Percentiles rank a stretch among this genome's conserved stretches.
Conservation (phyloP, 352 stramenopile species). For the Thalassiosira hispida region DNA sequence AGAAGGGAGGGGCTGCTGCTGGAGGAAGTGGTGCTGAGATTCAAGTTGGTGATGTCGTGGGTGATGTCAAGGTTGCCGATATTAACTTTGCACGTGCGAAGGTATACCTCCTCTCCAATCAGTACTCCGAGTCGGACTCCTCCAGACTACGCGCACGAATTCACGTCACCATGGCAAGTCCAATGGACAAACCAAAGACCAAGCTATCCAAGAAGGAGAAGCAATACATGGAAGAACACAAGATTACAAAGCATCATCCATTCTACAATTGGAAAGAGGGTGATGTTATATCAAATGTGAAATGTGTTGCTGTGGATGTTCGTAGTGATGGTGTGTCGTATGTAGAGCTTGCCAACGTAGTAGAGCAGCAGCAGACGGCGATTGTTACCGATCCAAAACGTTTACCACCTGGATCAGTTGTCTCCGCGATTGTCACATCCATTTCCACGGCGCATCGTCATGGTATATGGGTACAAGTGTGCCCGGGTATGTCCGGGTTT, state of each 20-base stretch:
- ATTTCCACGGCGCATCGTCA: slow-evolving; percentile 51
- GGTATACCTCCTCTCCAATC: slow-evolving; percentile 50
- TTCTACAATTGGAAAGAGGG: slow-evolving; percentile 79
- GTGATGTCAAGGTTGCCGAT: slow-evolving; percentile 63
- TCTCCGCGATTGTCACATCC: slow-evolving; percentile 68
- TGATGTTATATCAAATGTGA: slow-evolving; percentile 60
- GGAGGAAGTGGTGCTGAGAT: slow-evolving; percentile 3
- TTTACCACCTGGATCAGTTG: slow-evolving; percentile 58
- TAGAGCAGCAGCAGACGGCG: slow-evolving; percentile 22
- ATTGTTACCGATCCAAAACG: slow-evolving; percentile 55
- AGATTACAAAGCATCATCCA: slow-evolving; percentile 75
- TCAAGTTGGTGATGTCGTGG: slow-evolving; percentile 68
- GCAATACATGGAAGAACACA: slow-evolving; percentile 50
- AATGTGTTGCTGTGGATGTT: slow-evolving; percentile 59
- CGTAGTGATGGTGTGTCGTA: slow-evolving; percentile 61
- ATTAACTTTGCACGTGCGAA: slow-evolving; percentile 71
- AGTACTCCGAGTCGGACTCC: slow-evolving; percentile 23
- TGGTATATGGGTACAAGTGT: slow-evolving; percentile 76
- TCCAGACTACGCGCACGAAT: slow-evolving; percentile 58
- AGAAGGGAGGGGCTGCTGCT: neutral
- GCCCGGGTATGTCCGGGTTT: slow-evolving; percentile 73
- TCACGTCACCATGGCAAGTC: slow-evolving; percentile 71
- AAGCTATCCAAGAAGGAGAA: slow-evolving; percentile 58
- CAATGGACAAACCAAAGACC: slow-evolving; percentile 13
- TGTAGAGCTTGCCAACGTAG: slow-evolving; percentile 72